A percentile compares a stretch with the other conserved stretches of the same genome.
These are phyloP conservation scores for Diaporthe humulicola DNA, from an alignment of 2,329 filamentous ascomycete species.

Conservation along the genomic window DNA sequence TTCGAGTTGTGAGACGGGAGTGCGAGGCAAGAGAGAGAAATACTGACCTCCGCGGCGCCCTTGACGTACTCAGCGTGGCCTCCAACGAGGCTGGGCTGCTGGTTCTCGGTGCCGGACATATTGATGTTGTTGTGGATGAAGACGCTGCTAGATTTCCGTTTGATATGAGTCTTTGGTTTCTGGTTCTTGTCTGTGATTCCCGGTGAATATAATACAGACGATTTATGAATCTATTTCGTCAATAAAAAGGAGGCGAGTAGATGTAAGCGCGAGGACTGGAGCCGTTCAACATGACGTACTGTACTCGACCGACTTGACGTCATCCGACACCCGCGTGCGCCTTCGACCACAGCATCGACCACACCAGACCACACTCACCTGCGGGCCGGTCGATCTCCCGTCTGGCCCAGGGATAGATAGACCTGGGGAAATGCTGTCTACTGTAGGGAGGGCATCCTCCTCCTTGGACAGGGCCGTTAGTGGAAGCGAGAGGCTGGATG, in stretches of 20 bases:
- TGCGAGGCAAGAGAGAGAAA: not conserved
- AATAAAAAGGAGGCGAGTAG: not conserved
- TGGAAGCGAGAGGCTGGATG: too few relatives aligned
- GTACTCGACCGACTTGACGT: slow-evolving; percentile 38
- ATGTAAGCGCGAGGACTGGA: slow-evolving; percentile 9
- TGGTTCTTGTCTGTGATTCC: not conserved
- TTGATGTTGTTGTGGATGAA: not conserved
- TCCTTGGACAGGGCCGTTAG: not conserved
- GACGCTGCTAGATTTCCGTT: not conserved
- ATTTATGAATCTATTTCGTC: not conserved
- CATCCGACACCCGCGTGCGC: slow-evolving; percentile 16
- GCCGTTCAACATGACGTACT: slow-evolving; percentile 38
- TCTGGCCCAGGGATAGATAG: not conserved
- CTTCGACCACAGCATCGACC: not conserved
- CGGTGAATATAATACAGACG: not conserved
- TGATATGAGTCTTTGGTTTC: too few relatives aligned
- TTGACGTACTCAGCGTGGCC: slow-evolving; percentile 78
- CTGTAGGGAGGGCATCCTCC: not conserved
- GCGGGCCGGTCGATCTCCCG: slow-evolving; percentile 31
- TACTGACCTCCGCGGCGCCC: slow-evolving; percentile 72
- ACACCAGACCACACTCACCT: not conserved
- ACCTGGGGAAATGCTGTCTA: not conserved
- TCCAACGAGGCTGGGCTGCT: slow-evolving; percentile 71
- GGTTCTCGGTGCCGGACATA: slow-evolving; percentile 44
- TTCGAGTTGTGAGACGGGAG: not conserved